Evolutionary conservation across 106 monocot genomes (phyloP).

Genomic region (Acanthochlamys bracteata): DNA sequence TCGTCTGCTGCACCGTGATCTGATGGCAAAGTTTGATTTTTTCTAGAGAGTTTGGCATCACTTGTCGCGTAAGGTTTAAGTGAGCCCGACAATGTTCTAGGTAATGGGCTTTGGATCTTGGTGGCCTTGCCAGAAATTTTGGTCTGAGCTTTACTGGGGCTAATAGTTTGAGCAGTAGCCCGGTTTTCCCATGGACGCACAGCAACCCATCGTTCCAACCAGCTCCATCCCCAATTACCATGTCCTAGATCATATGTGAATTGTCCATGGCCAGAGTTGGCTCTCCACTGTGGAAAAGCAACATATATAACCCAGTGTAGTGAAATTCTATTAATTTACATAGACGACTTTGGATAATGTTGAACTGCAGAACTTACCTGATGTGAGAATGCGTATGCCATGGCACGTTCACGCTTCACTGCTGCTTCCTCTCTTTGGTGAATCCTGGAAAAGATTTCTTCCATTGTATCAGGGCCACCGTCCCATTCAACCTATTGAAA

Average conservation of each 20-base stretch:
- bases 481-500: conserved; percentile 65
- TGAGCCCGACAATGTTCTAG: conserved; percentile 4
- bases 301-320: too few relatives aligned
- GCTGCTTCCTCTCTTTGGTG: conserved; percentile 84
- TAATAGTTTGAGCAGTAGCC: conserved; percentile 8
- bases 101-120: conserved; percentile 12
- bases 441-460: conserved; percentile 49
- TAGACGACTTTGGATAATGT: too few relatives aligned
- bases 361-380: conserved; percentile 33
- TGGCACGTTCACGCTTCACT: conserved; percentile 77
- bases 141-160: conserved; percentile 18
- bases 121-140: conserved; percentile 21
- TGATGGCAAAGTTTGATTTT: conserved; percentile 18
- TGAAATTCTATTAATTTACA: too few relatives aligned
- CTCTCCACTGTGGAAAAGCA: conserved; percentile 48
- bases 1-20: conserved; percentile 13
- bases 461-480: conserved; percentile 81
- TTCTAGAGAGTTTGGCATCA: conserved; percentile 21
- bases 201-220: conserved; percentile 79
- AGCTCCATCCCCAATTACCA: conserved; percentile 83
- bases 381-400: conserved; percentile 90
- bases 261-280: conserved; percentile 41
- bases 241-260: conserved; percentile 55
- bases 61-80: conserved; percentile 9
- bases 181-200: conserved; percentile 83